A percentile compares a stretch with the other conserved stretches of the same genome.
Conservation (phyloP, 1,139 yeast species). For the Arxiozyma slooffiae region DNA sequence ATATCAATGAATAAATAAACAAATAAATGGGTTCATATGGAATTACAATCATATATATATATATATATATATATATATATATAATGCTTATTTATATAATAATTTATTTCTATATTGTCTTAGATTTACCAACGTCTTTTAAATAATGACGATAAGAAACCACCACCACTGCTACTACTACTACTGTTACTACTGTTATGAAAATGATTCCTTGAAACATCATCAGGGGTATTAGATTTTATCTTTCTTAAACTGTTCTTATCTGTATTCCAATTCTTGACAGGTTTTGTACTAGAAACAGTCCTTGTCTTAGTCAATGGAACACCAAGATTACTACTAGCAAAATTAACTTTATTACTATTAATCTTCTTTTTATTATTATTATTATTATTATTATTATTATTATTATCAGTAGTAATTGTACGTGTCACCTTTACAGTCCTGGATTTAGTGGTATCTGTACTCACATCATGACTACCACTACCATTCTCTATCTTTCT, state of each 20-base stretch:
- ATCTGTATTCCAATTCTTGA: conserved; percentile 1
- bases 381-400: no score
- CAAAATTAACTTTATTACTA: not conserved
- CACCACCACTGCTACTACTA: conserved; percentile 2
- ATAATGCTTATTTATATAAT: not conserved
- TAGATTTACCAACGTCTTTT: not conserved
- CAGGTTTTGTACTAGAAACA: conserved; percentile 2
- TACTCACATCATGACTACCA: not conserved
- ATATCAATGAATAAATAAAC: no score
- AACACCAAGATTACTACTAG: not conserved
- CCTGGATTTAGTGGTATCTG: not conserved
- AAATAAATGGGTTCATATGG: no score
- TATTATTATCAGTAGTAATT: no score
- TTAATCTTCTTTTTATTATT: no score
- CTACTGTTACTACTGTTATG: no score
- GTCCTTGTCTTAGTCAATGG: conserved; percentile 1
- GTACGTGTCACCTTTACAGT: not conserved
- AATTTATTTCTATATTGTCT: no score
- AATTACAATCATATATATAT: no score
- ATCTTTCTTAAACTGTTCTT: conserved; percentile 1
- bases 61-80: no score
- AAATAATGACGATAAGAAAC: not conserved
- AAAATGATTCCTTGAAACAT: not conserved
- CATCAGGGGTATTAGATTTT: conserved; percentile 2
- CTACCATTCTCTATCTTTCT: not conserved